Base-by-base conservation (phyloP, 768 basidiomycete species). In the Termitomyces sp. region DNA sequence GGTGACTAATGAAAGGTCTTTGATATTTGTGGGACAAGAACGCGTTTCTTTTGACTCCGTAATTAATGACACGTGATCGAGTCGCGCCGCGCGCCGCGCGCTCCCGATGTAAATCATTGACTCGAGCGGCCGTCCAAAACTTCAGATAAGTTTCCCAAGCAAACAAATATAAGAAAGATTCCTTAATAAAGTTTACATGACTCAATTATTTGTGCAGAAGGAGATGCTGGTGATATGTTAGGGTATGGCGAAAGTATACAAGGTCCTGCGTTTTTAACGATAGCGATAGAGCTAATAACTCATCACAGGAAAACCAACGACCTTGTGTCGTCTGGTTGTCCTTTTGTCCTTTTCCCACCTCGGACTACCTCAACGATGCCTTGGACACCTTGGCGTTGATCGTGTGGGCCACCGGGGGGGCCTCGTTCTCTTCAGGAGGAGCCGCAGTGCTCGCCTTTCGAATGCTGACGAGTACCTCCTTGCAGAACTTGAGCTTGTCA, bases 401-500 rank as follows among this genome's bases (percentile, higher is more conserved):
- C 4, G 56, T 42, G 5, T 44, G 51, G 16, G 20, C 54, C 6
- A 46, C 49, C 36, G 22, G 22, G 32, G 56, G 42, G 9, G 36
- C 39, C 24, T 64, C 65, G 7, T 27, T 60, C 55, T 67, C 73
- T 55, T 69, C 72, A 4, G 69, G 59, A 16, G 61, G 66, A 13
- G 66, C 62, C 10, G 63, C 71, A 2, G 72, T 78, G 64, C 82
- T 86, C 44, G 85, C 87, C 52, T 79, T 82, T 54, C 78, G 76
- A 62, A 92, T 92, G 60, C 85, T 87, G 55, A 80, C 70, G 48
- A 95, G 77, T 34, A 95, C 89, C 69, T 95, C 93, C 68, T 87
- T 88, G 77, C 88, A 91, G 71, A 91, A 95, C 71, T 87, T 87
- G 64, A 94, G 80, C 75, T 93, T 93, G 62, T 88, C 88, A 33